A percentile compares a stretch with the other conserved stretches of the same genome.
These are phyloP conservation scores for Lyophyllum decastes DNA, from an alignment of 768 basidiomycete species.

Conservation along the genomic window DNA sequence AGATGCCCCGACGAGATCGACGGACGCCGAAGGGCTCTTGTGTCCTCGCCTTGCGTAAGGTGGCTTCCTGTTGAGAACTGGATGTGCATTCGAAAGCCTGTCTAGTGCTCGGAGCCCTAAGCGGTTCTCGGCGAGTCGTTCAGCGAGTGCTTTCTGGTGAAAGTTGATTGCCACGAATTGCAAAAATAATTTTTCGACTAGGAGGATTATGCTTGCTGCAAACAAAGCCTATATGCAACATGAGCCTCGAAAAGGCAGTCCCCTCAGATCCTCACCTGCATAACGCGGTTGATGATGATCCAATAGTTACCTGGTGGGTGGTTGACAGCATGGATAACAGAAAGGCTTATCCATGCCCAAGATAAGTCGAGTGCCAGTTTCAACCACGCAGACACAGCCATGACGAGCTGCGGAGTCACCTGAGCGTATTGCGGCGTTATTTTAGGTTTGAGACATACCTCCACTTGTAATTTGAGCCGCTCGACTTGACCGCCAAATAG, in stretches of 20 bases:
- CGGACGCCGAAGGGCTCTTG: constrained; percentile 38
- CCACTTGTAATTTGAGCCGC: constrained; percentile 65
- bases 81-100: constrained; percentile 67
- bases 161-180: constrained; percentile 82
- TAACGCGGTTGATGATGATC: constrained; percentile 65
- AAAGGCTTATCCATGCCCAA: constrained; percentile 77
- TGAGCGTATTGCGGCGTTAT: neutral
- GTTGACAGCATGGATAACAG: constrained; percentile 57
- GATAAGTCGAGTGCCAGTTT: constrained; percentile 66
- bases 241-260: constrained; percentile 3
- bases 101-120: constrained; percentile 72
- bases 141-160: constrained; percentile 74
- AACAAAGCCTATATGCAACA: constrained; percentile 40
- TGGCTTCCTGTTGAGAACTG: constrained; percentile 36
- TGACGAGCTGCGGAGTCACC: constrained; percentile 45
- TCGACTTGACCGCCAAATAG: constrained; percentile 65
- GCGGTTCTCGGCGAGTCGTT: constrained; percentile 70
- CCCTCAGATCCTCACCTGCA: constrained; percentile 50
- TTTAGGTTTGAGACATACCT: constrained; percentile 41
- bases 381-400: constrained; percentile 72
- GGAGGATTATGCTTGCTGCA: constrained; percentile 41
- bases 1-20: constrained; percentile 28
- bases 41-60: constrained; percentile 48
- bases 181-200: constrained; percentile 57
- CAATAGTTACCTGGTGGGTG: constrained; percentile 68